These are phyloP conservation scores for Casuarina glauca DNA, from an alignment of 306 rosid species.

Conservation along the genomic window DNA sequence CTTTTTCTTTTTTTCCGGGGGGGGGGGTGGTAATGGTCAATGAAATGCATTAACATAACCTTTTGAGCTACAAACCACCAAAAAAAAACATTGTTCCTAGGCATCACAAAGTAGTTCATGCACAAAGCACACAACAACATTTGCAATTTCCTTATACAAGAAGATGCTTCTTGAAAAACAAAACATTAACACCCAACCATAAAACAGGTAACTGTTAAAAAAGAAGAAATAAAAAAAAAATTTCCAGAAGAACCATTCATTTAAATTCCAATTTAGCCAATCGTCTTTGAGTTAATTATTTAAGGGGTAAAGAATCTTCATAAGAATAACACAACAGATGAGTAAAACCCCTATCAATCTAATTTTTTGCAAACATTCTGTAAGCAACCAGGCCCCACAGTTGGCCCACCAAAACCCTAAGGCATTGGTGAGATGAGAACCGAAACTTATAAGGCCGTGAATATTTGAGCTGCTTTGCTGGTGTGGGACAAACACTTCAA, in stretches of 20 bases:
- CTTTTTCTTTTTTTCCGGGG: background rate
- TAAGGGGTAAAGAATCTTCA: background rate
- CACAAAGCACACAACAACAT: background rate
- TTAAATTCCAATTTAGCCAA: background rate
- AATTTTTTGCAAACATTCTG: background rate
- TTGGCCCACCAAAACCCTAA: no score
- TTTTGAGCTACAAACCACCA: background rate
- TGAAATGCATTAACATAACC: background rate
- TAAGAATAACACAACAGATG: background rate
- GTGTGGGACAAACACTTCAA: no score
- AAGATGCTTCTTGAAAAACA: background rate
- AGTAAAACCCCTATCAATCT: background rate
- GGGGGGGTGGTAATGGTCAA: background rate
- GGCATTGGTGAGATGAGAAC: no score
- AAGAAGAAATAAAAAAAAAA: no score
- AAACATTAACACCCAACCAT: background rate
- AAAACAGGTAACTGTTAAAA: background rate
- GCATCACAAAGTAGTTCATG: background rate
- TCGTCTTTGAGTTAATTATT: background rate
- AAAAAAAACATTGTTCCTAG: background rate
- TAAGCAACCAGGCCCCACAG: no score
- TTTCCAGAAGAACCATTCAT: background rate
- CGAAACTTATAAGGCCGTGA: no score
- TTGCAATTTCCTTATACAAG: no score
- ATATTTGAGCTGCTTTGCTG: no score